Evolutionary conservation across 192 early-diverging fungal genomes (phyloP), one percentile per base, ranked within the genome.

Genomic region (Entomortierella lignicola): DNA sequence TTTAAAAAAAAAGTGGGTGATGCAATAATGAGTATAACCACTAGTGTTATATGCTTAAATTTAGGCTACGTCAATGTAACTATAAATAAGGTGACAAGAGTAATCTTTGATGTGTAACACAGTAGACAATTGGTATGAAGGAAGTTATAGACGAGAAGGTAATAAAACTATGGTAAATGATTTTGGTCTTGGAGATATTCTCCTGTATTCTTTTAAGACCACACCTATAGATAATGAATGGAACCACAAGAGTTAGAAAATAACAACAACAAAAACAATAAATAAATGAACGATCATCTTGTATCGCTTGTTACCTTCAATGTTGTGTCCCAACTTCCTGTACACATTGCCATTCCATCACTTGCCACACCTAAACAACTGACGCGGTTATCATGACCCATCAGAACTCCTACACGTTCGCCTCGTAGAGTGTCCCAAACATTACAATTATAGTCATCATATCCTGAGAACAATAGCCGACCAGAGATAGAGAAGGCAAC

Each of bases 391-490:
- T 98, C 97, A 81, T 99, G 98, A 32, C 91, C 92, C 47, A 94
- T 91, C 61, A 99, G 72, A 4, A 97, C 96, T 44, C 95, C 95
- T 21, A 99, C 94, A 58, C 97, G 86, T 55, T 98, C 93, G 59
- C 95, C 94, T 85, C 97, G 96, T 58, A 99, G 90, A 30, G 96
- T 97, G 84, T 99, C 98, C 98, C 98, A 99, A 12, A 99, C 96
- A 72, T 99, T 98, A 90, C 96, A 98, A 85, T 98, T 98, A 85
- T 96, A 99, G 83, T 99, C 97, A 70, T 99, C 98, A 69, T 99
- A 98, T 20, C 98, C 98, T 26, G 97, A 96, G 90, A 99, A 99
- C 60, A 99, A 74, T 21, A 99, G 85, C 39, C 98, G 91, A 17
- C 98, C 98, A 13, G 96, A 98, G 59, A 97, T 90, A 59, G 97